Evolutionary conservation across 495 filamentous ascomycete genomes (phyloP), one percentile per base, ranked within the genome.

Genomic region (Penicillium herquei): DNA sequence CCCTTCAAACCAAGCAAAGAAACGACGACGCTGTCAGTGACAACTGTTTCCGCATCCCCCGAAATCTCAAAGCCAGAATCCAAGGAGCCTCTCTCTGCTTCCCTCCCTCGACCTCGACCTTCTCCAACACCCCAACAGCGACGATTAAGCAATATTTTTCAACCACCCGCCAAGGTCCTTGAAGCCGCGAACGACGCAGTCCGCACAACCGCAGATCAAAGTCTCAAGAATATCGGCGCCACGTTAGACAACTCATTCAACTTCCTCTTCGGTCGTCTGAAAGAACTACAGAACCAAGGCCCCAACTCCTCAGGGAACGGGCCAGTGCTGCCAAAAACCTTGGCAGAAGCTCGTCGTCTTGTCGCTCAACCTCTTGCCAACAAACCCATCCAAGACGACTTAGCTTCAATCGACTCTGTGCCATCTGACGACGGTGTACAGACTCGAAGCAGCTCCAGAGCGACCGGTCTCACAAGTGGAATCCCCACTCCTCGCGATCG

Each of bases 211-310:
- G 94, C 94, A 13, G 95, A 98, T 61, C 89, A 96, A 64, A 80
- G 91, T 8, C 74, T 97, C 59, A 96, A 96, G 57, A 93, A 87
- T 10, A 93, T 99, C 54, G 84, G 93, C 52, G 88, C 78, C 53
- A 89, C 92, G 18, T 75, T 99, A 9, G 91, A 93, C 32, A 88
- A 87, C 60, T 95, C 90, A 64, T 96, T 96, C 73, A 95, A 92
- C 62, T 95, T 98, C 56, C 75, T 98, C 9, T 86, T 99, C 48
- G 93, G 93, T 37, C 89, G 91, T 59, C 82, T 97, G 26, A 87
- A 87, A 61, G 91, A 96, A 60, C 65, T 75, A 44, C 76, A 79
- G 47, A 76, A 57, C 43, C 80, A 78, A 33, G 68, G 65, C n/a
- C 59, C 74, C 39, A 72, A 72, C 43, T 69, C 74, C 45, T 73